Base-by-base conservation (phyloP, 495 filamentous ascomycete species). In the Podospora fimiseda region DNA sequence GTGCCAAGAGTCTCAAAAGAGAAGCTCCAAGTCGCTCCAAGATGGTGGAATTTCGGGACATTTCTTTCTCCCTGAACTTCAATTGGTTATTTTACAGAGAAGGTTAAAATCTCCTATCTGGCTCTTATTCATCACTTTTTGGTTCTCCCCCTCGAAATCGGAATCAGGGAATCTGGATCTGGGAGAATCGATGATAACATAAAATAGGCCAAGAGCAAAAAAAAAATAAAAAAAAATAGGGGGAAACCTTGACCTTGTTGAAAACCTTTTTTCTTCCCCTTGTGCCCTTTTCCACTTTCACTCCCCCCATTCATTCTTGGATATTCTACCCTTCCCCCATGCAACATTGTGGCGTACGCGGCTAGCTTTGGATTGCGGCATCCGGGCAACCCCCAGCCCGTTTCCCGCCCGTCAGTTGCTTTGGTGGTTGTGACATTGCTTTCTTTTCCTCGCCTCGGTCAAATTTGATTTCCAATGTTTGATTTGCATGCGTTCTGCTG, bases 41-140 rank as follows among this genome's bases (percentile, higher is more conserved):
- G 23, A 48, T 33, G 15, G 45, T 36, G 33, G 47, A 40, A 50
- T 50, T 40, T 50, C 47, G 33, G 33, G 47, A 50, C 2, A 4
- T 37, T 18, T n/a, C 36, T 50, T 50, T 39, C 15, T 38, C 20
- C 19, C 18, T 18, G 16, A 48, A 38, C 21, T 21, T 14, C 44
- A 36, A 23, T 16, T 7, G 19, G n/a, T 30, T 33, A 11, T 6
- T 33, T 33, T 5, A 11, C 27, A 11, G 5, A 33, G 11, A 33
- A 11, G 27, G 11, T 33, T 11, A 33, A 11, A 33, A 33, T 11
- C 27, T 33, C 6, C 27, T 11, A 33, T 33, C 11, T 33, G 27
- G n/a, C n/a, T n/a, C n/a, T n/a, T n/a, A n/a, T n/a, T n/a, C n/a
- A n/a, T n/a, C n/a, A 33, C 11, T 11, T 30, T 23, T 48, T 30